phyloP scores from a whole-genome alignment of 192 early-diverging fungal genomes.

The Podila epicladia region DNA sequence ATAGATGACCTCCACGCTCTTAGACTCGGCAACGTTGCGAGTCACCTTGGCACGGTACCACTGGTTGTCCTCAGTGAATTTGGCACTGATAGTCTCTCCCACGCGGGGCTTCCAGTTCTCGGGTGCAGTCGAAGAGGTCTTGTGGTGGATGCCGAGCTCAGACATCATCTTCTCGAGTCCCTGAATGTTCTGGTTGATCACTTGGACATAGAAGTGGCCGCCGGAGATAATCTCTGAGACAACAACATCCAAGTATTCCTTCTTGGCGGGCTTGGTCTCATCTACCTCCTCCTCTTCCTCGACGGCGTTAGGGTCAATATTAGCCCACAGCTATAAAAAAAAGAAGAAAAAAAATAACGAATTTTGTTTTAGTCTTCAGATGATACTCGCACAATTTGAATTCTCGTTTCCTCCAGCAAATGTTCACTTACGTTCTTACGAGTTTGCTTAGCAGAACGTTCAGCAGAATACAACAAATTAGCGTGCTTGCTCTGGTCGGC shows the following conservation, averaged over 20 bases:
- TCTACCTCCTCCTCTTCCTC: slow-evolving; percentile 61
- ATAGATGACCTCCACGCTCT: slow-evolving; percentile 81
- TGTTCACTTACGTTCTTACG: slow-evolving; percentile 77
- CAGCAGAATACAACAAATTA: slow-evolving; percentile 78
- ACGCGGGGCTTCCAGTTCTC: slow-evolving; percentile 66
- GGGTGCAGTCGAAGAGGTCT: slow-evolving; percentile 41
- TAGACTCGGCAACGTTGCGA: slow-evolving; percentile 64
- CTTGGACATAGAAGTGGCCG: slow-evolving; percentile 70
- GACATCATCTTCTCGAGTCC: slow-evolving; percentile 88
- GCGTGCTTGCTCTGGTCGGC: slow-evolving; percentile 83
- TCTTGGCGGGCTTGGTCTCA: slow-evolving; percentile 56
- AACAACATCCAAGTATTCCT: slow-evolving; percentile 81
- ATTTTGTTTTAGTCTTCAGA: background rate
- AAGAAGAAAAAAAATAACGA: slow-evolving; percentile 21
- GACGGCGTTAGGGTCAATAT: slow-evolving; percentile 51
- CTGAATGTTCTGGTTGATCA: slow-evolving; percentile 63
- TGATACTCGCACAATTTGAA: background rate
- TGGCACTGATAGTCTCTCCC: slow-evolving; percentile 79
- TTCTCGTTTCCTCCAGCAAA: background rate
- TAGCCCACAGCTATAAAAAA: slow-evolving; percentile 50
- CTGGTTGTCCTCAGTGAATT: slow-evolving; percentile 88
- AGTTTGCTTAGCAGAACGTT: slow-evolving; percentile 76
- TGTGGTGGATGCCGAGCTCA: slow-evolving; percentile 75
- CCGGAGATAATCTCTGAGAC: slow-evolving; percentile 72
- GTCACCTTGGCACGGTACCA: slow-evolving; percentile 89